Conservation (phyloP, 1,284 basidiomycete genomes). For the Heterobasidion irregulare region DNA sequence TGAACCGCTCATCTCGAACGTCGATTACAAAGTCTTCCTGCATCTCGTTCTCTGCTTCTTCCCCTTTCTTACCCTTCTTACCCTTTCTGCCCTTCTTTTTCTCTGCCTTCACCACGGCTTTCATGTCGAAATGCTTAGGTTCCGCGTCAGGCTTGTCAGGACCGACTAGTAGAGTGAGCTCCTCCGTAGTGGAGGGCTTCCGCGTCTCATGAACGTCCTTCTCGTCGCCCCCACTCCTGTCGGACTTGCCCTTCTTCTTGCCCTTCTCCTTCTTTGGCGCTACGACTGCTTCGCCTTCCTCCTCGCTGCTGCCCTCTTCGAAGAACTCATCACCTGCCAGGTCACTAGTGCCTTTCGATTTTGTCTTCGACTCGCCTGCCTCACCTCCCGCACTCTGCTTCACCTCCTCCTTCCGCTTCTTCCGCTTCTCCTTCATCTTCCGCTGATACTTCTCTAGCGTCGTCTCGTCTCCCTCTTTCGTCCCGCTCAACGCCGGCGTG, state of each 20-base stretch:
- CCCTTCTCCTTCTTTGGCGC: constrained; percentile 17
- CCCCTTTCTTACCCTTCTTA: constrained; percentile 36
- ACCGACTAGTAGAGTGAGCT: constrained; percentile 57
- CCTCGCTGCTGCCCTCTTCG: constrained; percentile 38
- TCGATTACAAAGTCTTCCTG: constrained; percentile 82
- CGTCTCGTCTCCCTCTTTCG: constrained; percentile 62
- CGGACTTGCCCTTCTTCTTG: constrained; percentile 10
- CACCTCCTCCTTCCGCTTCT: constrained; percentile 65
- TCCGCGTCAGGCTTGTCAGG: constrained; percentile 47
- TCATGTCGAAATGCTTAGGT: constrained; percentile 85
- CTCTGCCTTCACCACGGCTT: constrained; percentile 83
- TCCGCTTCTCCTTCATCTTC: constrained; percentile 83
- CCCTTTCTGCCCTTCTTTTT: constrained; percentile 50
- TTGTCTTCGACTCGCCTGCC: constrained; percentile 11
- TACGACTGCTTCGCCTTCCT: constrained; percentile 10
- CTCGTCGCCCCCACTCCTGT: not conserved
- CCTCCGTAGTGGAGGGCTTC: constrained; percentile 41
- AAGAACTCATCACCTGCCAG: constrained; percentile 64
- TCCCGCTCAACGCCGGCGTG: constrained; percentile 63
- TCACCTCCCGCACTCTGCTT: constrained; percentile 26
- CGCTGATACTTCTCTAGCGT: constrained; percentile 80
- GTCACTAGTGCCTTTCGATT: constrained; percentile 10
- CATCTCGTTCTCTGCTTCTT: constrained; percentile 46
- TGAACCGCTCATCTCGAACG: constrained; percentile 85
- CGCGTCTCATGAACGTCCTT: constrained; percentile 10